phyloP scores from a whole-genome alignment of 192 early-diverging fungal species.

The Backusella tarrabulga region DNA sequence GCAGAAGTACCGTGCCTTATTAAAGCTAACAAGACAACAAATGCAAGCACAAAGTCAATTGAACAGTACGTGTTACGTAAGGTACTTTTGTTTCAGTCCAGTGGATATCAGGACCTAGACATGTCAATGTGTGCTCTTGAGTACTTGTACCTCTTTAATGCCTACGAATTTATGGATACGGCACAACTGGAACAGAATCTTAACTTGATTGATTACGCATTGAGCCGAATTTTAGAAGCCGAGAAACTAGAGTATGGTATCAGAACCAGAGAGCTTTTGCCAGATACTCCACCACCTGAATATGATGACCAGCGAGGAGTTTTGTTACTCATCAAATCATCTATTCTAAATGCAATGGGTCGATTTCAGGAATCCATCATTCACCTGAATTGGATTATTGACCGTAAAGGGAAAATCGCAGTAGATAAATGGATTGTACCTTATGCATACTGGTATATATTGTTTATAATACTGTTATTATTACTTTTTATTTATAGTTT shows the following conservation, averaged over 20 bases:
- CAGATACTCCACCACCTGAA: slow-evolving; percentile 29
- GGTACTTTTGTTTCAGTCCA: slow-evolving; percentile 40
- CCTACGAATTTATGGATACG: slow-evolving; percentile 44
- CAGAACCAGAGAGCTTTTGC: slow-evolving; percentile 31
- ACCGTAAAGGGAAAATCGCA: slow-evolving; percentile 36
- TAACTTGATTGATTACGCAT: slow-evolving; percentile 19
- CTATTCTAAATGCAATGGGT: slow-evolving; percentile 44
- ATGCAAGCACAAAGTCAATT: slow-evolving; percentile 39
- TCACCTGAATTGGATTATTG: slow-evolving; percentile 51
- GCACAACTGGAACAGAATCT: slow-evolving; percentile 29
- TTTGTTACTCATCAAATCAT: slow-evolving; percentile 48
- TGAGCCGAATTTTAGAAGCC: slow-evolving; percentile 24
- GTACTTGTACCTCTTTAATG: slow-evolving; percentile 52
- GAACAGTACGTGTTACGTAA: slow-evolving; percentile 52
- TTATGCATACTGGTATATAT: slow-evolving; percentile 52
- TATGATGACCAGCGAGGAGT: slow-evolving; percentile 42
- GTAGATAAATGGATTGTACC: slow-evolving; percentile 52
- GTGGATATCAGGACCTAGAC: slow-evolving; percentile 40
- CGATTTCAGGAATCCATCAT: slow-evolving; percentile 41
- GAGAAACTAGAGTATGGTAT: slow-evolving; percentile 36
- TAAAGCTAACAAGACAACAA: slow-evolving; percentile 38
- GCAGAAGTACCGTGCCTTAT: slow-evolving; percentile 42
- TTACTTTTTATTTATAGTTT: not conserved
- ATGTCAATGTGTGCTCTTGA: slow-evolving; percentile 45
- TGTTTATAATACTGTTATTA: not conserved